Evolutionary conservation across 179 eudicot species (phyloP), one percentile per base, ranked within the genome.

Genomic region (Nepenthes alata): DNA sequence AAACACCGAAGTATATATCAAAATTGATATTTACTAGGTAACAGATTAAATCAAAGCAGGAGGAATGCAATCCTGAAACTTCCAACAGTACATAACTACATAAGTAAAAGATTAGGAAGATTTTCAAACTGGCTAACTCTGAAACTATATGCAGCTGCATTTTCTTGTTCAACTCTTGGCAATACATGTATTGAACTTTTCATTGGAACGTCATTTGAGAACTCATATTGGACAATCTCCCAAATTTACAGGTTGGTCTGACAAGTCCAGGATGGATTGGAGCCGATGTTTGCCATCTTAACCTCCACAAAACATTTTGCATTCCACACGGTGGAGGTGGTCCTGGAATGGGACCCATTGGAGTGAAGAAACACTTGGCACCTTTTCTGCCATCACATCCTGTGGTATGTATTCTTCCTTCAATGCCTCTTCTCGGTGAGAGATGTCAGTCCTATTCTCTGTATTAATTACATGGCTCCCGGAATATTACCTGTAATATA

Each of bases 261-360:
- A 91, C 98, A 64, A 91, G 96, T 70, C 98, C 98, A 0, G 98
- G 98, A 59, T 88, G 66, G 62, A 91, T 91, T 47, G 98, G 97
- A 63, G 98, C 98, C 11, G 98, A 91, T 84, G 98, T 91, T 73
- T 91, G 98, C 68, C 98, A 91, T 84, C 96, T 91, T 65, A 91
- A 91, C 76, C 83, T 91, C 67, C 98, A 91, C 75, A 91, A 91
- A 77, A 91, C 98, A 57, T 91, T 91, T 70, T 91, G 98, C 77
- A 91, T 91, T 73, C 98, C 98, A 6, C 98, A 91, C 39, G 98
- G 98, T 49, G 98, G 98, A 73, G 98, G 98, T 67, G 98, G 98
- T 45, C 98, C 98, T 44, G 98, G 98, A 60, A 91, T 91, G 98
- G 98, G 98, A 45, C 98, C 98, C 58, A 91, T 91, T 78, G 98